Conservation (phyloP, 1,284 basidiomycete genomes). For the Hymenochaete sp. region DNA sequence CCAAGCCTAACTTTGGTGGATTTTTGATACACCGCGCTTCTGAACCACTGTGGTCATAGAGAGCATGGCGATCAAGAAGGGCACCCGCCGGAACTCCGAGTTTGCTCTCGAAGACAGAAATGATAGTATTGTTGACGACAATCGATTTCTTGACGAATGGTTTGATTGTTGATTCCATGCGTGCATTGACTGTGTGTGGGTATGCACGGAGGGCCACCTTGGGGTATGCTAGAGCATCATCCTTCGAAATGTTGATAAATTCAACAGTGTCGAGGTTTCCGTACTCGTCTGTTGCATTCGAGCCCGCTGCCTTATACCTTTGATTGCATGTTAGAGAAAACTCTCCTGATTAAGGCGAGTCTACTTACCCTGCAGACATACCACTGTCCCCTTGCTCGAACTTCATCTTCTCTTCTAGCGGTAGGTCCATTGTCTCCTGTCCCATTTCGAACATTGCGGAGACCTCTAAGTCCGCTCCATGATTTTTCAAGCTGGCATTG, state of each 20-base stretch:
- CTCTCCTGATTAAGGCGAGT: too few species aligned
- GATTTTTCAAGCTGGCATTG: slow-evolving; percentile 45
- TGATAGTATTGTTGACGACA: slow-evolving; percentile 44
- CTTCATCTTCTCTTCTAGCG: slow-evolving; percentile 53
- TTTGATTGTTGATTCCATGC: slow-evolving; percentile 39
- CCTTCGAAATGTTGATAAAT: slow-evolving; percentile 60
- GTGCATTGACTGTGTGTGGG: slow-evolving; percentile 41
- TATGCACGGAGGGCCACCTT: slow-evolving; percentile 42
- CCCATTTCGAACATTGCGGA: slow-evolving; percentile 54
- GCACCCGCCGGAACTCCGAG: slow-evolving; percentile 47
- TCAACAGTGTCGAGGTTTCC: slow-evolving; percentile 50
- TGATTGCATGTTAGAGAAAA: not conserved
- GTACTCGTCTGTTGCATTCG: slow-evolving; percentile 54
- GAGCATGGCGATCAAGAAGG: slow-evolving; percentile 38
- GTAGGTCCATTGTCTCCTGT: slow-evolving; percentile 45
- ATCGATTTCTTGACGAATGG: slow-evolving; percentile 54
- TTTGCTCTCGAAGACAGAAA: slow-evolving; percentile 47
- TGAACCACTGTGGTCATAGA: slow-evolving; percentile 44
- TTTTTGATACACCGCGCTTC: slow-evolving; percentile 52
- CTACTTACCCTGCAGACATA: slow-evolving; percentile 45
- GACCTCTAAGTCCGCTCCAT: slow-evolving; percentile 45
- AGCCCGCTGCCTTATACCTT: slow-evolving; percentile 59
- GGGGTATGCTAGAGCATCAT: slow-evolving; percentile 55
- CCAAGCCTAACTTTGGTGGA: slow-evolving; percentile 28
- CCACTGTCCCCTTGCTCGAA: slow-evolving; percentile 61